Base-by-base conservation (phyloP, 1,284 basidiomycete species). In the Coniferiporia sulphurascens region DNA sequence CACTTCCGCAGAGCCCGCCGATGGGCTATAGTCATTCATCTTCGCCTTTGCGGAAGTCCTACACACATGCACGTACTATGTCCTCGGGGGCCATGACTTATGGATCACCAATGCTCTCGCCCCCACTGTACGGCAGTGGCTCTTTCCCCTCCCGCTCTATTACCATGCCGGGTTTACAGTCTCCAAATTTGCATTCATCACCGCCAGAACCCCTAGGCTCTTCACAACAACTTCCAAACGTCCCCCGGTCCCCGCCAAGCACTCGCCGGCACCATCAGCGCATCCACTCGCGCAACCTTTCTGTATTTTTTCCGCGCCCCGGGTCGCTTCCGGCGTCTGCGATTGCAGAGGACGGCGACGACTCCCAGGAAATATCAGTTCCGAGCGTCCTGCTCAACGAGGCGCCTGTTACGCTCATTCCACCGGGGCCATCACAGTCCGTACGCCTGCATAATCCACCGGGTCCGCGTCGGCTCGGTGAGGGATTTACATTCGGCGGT, bases 261-360 rank as follows among this genome's bases (percentile, higher is more conserved):
- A 81, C 56, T 70, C 70, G 8, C 78, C 84, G 48, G 73, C 54
- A 55, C 48, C 91, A 94, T 71, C 76, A 82, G 0, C 81, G 91
- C 9, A 78, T 95, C 21, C 94, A 98, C 71, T 93, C 93, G 3
- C 84, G 93, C 53, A 98, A 97, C 69, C 76, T 97, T 1, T 94
- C 91, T 1, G 78, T 95, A 15, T 95, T 89, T 79, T 97, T 96
- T 66, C 94, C 95, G 3, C 81, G 87, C 45, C 91, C 92, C 0
- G 91, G 89, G 3, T 77, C 83, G 1, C 65, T 83, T 1, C 81
- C 83, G 0, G 73, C 78, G 0, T 76, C 79, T 1, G 77, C 83
- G 3, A 90, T 91, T 49, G 77, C 82, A 1, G 87, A 89, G 70
- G 86, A 89, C 67, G 85, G 82, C 27, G 64, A 62, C 13, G 64